phyloP scores from a whole-genome alignment of 179 eudicot genomes.

The Gypsophila paniculata region DNA sequence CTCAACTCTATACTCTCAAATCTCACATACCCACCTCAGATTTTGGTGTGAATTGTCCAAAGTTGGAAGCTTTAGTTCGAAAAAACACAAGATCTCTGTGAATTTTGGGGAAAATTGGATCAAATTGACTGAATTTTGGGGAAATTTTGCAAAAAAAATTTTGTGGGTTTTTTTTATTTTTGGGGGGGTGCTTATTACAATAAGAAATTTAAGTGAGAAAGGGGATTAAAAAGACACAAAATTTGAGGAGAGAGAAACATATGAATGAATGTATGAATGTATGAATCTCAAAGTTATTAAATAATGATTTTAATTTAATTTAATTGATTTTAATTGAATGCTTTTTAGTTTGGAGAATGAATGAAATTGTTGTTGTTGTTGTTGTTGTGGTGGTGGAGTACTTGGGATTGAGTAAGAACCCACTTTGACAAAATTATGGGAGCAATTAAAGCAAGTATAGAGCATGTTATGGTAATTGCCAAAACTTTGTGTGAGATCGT shows the following conservation, averaged over 20 bases:
- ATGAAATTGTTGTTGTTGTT: too few relatives aligned
- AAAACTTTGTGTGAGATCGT: too few relatives aligned
- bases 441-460: neutral
- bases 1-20: neutral
- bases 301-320: neutral
- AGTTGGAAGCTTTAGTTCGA: conserved; percentile 12
- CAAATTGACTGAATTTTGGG: neutral
- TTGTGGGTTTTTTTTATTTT: neutral
- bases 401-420: conserved; percentile 23
- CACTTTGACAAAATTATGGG: conserved; percentile 12
- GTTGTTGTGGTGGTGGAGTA: neutral
- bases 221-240: conserved; percentile 8
- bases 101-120: conserved; percentile 7
- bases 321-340: neutral
- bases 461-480: too few relatives aligned
- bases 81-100: conserved; percentile 22
- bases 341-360: neutral
- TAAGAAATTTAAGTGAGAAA: neutral
- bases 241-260: conserved; percentile 2
- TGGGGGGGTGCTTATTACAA: conserved; percentile 12
- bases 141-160: neutral
- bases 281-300: conserved; percentile 9
- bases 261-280: neutral
- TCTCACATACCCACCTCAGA: conserved; percentile 17
- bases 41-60: neutral